Evolutionary conservation across 345 rosid species (phyloP).

Genomic region (Alliaria petiolata): DNA sequence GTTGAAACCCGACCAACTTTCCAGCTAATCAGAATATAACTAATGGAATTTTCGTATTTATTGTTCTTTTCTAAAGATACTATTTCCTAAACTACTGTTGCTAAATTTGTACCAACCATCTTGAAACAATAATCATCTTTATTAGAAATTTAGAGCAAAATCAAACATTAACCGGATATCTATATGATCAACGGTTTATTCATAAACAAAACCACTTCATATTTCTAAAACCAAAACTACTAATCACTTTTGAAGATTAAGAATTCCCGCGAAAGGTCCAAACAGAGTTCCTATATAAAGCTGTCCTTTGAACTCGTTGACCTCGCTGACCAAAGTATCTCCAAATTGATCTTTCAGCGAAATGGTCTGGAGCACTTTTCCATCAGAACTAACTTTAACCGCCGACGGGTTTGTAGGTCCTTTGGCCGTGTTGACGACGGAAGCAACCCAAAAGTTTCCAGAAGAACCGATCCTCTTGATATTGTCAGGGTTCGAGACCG

Average conservation of each 20-base stretch:
- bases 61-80: neutral
- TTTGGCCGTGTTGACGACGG: conserved; percentile 23
- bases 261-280: conserved; percentile 23
- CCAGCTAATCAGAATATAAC: conserved; percentile 6
- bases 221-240: neutral
- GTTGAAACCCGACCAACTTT: conserved; percentile 21
- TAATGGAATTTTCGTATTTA: neutral
- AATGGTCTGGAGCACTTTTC: conserved; percentile 21
- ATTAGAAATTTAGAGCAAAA: neutral
- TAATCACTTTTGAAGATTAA: neutral
- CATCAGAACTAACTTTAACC: conserved; percentile 21
- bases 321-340: conserved; percentile 29
- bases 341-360: conserved; percentile 11
- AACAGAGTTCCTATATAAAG: conserved; percentile 25
- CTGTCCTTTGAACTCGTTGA: conserved; percentile 17
- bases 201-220: neutral
- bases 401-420: conserved; percentile 29
- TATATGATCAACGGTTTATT: neutral
- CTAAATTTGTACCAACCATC: neutral
- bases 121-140: too few species aligned
- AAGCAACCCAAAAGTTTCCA: conserved; percentile 34
- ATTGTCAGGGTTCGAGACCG: conserved; percentile 31
- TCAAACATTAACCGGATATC: neutral
- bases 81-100: neutral
- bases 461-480: conserved; percentile 31